phyloP scores from a whole-genome alignment of 345 rosid species.

The Citropsis articulata region DNA sequence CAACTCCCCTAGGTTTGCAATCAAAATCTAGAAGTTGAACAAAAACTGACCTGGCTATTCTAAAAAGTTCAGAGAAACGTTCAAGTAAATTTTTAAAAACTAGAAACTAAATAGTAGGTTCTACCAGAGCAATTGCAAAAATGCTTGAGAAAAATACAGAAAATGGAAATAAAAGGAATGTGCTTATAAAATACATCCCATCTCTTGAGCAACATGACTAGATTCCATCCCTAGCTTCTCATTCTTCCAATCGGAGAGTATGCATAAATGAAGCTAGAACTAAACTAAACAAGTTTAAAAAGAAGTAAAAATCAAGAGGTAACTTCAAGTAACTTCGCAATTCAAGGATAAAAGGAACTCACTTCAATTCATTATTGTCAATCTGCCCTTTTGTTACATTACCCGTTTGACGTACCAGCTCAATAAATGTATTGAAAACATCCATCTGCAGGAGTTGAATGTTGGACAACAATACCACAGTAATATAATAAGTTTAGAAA shows the following conservation, averaged over 20 bases:
- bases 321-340: background rate
- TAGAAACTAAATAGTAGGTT: background rate
- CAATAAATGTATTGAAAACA: constrained; percentile 92
- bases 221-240: background rate
- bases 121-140: background rate
- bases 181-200: background rate
- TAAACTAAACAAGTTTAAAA: background rate
- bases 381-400: constrained; percentile 86
- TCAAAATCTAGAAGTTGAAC: background rate
- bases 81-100: background rate
- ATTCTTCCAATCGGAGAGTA: background rate
- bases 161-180: background rate
- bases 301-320: background rate
- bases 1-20: background rate
- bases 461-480: constrained; percentile 19
- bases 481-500: background rate
- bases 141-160: background rate
- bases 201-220: background rate
- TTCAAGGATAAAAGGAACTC: constrained; percentile 21
- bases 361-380: constrained; percentile 70
- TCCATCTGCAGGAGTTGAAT: constrained; percentile 70
- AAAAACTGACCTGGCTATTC: background rate
- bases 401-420: constrained; percentile 94
- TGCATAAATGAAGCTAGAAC: background rate
- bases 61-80: background rate